Evolutionary conservation across 2,329 filamentous ascomycete genomes (phyloP).

Genomic region (Magnaporthiopsis rhizophila): DNA sequence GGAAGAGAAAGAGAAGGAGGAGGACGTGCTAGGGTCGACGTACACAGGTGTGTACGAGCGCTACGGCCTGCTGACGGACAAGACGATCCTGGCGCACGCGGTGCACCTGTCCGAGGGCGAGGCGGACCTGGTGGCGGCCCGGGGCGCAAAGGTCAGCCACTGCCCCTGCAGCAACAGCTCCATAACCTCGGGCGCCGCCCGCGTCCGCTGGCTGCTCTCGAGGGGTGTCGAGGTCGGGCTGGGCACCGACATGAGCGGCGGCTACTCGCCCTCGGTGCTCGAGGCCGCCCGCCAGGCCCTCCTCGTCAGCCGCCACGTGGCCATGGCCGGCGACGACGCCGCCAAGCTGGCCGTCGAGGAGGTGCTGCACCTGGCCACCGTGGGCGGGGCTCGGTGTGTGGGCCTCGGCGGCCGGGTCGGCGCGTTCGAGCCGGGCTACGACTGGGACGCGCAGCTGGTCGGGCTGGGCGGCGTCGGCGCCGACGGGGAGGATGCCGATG

Average conservation of each 20-base stretch:
- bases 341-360: conserved; percentile 77
- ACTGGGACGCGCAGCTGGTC: conserved; percentile 86
- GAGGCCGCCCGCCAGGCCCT: conserved; percentile 76
- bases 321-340: conserved; percentile 46
- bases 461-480: conserved; percentile 45
- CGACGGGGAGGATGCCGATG: conserved; percentile 18
- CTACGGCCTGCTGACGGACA: conserved; percentile 57
- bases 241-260: conserved; percentile 86
- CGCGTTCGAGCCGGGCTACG: conserved; percentile 75
- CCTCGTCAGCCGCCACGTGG: conserved; percentile 66
- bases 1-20: conserved; percentile 3
- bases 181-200: conserved; percentile 70
- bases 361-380: conserved; percentile 75
- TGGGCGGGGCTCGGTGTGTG: conserved; percentile 78
- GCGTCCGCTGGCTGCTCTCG: conserved; percentile 66
- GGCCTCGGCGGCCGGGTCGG: conserved; percentile 67
- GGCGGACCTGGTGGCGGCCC: conserved; percentile 50
- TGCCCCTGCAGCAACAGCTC: conserved; percentile 83
- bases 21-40: conserved; percentile 20
- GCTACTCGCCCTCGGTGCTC: conserved; percentile 73
- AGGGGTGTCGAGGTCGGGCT: conserved; percentile 72
- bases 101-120: conserved; percentile 68
- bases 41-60: conserved; percentile 79
- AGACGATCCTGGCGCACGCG: conserved; percentile 79
- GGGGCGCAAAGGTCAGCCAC: conserved; percentile 65